phyloP scores from a whole-genome alignment of 768 basidiomycete genomes.

The Mycena filopes region DNA sequence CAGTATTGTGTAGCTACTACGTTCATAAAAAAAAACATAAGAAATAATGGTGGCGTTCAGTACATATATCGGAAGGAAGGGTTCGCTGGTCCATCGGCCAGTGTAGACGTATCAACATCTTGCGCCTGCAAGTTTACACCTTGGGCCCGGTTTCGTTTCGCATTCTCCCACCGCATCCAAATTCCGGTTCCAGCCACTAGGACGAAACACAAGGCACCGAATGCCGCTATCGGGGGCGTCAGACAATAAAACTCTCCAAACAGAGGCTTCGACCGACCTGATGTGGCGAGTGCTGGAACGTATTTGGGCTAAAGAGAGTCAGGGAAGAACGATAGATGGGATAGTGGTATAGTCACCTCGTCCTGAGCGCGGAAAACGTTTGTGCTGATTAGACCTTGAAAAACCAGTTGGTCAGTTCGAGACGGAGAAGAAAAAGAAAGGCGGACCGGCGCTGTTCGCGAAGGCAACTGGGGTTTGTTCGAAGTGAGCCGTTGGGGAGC shows the following conservation, averaged over 20 bases:
- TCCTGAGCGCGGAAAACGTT: constrained; percentile 63
- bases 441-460: constrained; percentile 47
- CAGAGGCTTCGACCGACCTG: constrained; percentile 43
- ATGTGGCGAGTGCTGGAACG: constrained; percentile 58
- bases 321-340: neutral
- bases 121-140: constrained; percentile 52
- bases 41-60: constrained; percentile 31
- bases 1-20: too few species aligned
- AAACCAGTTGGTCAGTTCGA: constrained; percentile 14
- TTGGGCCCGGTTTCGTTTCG: constrained; percentile 53
- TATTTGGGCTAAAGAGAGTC: constrained; percentile 50
- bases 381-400: constrained; percentile 60
- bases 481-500: neutral
- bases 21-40: too few species aligned
- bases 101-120: constrained; percentile 57
- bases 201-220: constrained; percentile 58
- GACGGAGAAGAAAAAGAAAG: neutral
- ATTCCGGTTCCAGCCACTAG: constrained; percentile 55
- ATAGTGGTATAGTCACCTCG: constrained; percentile 29
- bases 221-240: constrained; percentile 45
- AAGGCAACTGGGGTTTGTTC: constrained; percentile 53
- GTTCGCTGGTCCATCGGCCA: constrained; percentile 54
- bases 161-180: constrained; percentile 63
- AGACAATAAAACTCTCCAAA: neutral
- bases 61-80: constrained; percentile 62